Evolutionary conservation across 495 filamentous ascomycete genomes (phyloP).

Genomic region (Clohesyomyces aquaticus): DNA sequence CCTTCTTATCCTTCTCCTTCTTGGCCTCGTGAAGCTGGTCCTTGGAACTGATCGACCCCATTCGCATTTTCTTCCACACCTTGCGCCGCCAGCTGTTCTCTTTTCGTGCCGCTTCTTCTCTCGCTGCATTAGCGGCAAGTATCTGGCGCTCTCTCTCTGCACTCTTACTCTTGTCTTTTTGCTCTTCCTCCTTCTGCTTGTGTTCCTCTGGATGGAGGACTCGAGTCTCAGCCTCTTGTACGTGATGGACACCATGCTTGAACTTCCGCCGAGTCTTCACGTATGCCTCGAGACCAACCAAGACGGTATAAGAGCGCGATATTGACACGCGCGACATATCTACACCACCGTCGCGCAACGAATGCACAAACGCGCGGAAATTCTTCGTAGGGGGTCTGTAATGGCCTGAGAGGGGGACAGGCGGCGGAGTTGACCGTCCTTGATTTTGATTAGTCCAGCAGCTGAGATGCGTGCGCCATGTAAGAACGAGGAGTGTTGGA

Average conservation of each 20-base stretch:
- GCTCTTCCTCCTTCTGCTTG: slow-evolving; percentile 49
- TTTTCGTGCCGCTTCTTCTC: slow-evolving; percentile 45
- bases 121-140: slow-evolving; percentile 44
- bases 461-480: slow-evolving; percentile 79
- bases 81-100: slow-evolving; percentile 43
- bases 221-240: slow-evolving; percentile 41
- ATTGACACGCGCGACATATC: slow-evolving; percentile 80
- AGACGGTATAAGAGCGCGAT: slow-evolving; percentile 76
- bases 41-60: slow-evolving; percentile 28
- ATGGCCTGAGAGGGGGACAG: slow-evolving; percentile 71
- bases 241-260: slow-evolving; percentile 47
- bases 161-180: slow-evolving; percentile 55
- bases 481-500: slow-evolving; percentile 89
- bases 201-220: slow-evolving; percentile 53
- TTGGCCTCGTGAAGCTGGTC: slow-evolving; percentile 12
- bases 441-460: slow-evolving; percentile 83
- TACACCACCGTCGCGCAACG: slow-evolving; percentile 70
- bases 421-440: slow-evolving; percentile 70
- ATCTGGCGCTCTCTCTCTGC: slow-evolving; percentile 54
- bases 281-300: slow-evolving; percentile 83
- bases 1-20: slow-evolving; percentile 21
- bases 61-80: slow-evolving; percentile 43
- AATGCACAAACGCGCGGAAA: slow-evolving; percentile 77
- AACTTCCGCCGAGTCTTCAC: slow-evolving; percentile 63
- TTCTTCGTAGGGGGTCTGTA: slow-evolving; percentile 81